Evolutionary conservation across 495 filamentous ascomycete species (phyloP).

Genomic region (Talaromyces nanjingensis): DNA sequence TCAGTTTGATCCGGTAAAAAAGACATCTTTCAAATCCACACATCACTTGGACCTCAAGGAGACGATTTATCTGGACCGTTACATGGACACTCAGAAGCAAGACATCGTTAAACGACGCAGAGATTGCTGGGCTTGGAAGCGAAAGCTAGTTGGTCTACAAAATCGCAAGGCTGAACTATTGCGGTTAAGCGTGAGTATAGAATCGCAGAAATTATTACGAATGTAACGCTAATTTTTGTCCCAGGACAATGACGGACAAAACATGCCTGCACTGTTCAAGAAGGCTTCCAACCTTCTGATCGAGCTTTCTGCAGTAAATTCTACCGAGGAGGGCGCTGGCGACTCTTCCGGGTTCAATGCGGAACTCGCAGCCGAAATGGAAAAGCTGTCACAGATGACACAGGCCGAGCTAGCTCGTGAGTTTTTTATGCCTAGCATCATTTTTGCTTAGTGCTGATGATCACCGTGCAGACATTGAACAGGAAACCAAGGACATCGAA

Average conservation of each 20-base stretch:
- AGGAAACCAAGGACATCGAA: conserved; percentile 42
- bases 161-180: conserved; percentile 38
- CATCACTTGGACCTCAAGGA: conserved; percentile 70
- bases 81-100: conserved; percentile 62
- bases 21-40: conserved; percentile 64
- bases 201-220: conserved; percentile 10
- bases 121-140: conserved; percentile 69
- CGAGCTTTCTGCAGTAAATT: conserved; percentile 23
- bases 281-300: conserved; percentile 22
- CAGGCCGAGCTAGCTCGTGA: conserved; percentile 33
- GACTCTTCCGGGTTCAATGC: conserved; percentile 26
- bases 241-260: conserved; percentile 29
- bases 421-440: conserved; percentile 8
- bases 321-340: conserved; percentile 16
- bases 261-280: conserved; percentile 25
- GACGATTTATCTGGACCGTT: conserved; percentile 81
- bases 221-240: conserved; percentile 11
- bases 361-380: conserved; percentile 23
- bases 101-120: conserved; percentile 54
- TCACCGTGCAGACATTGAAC: conserved; percentile 34
- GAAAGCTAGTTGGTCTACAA: conserved; percentile 50
- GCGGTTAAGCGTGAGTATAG: conserved; percentile 35
- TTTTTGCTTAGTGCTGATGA: not conserved
- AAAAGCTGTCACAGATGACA: conserved; percentile 24
- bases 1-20: conserved; percentile 55